Base-by-base conservation (phyloP, 176 grass and related monocot genomes). In the Musa beccarii region DNA sequence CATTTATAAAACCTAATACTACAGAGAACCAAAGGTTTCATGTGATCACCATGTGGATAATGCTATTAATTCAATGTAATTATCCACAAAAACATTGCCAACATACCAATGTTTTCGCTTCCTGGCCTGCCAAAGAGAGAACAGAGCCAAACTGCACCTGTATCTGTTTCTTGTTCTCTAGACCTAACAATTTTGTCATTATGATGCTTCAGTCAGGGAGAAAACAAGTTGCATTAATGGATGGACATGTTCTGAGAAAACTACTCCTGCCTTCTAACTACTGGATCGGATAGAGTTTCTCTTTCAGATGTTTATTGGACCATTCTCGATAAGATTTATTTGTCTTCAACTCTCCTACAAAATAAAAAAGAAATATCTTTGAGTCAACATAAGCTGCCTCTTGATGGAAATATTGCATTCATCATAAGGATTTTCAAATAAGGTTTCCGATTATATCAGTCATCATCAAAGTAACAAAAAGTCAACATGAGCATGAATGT, bases 291-390 rank as follows among this genome's bases (percentile, higher is more conserved):
- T 52, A 88, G 94, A 73, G 94, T 80, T 59, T 97, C 86, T 14
- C 81, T 93, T 81, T 89, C 75, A 7, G 90, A 93, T 52, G 91
- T 80, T 89, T 87, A 75, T 93, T 97, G 11, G 84, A 75, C 90
- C 94, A 97, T 78, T 93, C 93, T 52, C 76, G 68, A 65, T 97
- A 93, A 19, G 68, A 72, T 81, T 89, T 97, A 29, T 88, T 85
- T 52, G 88, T 83, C 75, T 91, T 84, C 54, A 97, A 80, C 54
- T 97, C 90, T 21, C 94, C 94, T 97, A 51, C 14, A 78, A 77
- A 20, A 68, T 16, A 17, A 14, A 16, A 65, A 2, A 15, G 4
- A 43, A 6, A 43, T 43, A 43, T 43, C 22, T 54, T 43, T 34
- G 21, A 20, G 49, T 66, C 68, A 71, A 20, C 68, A n/a, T 5